phyloP scores from a whole-genome alignment of 495 filamentous ascomycete species.

The Penicillium robsamsonii region DNA sequence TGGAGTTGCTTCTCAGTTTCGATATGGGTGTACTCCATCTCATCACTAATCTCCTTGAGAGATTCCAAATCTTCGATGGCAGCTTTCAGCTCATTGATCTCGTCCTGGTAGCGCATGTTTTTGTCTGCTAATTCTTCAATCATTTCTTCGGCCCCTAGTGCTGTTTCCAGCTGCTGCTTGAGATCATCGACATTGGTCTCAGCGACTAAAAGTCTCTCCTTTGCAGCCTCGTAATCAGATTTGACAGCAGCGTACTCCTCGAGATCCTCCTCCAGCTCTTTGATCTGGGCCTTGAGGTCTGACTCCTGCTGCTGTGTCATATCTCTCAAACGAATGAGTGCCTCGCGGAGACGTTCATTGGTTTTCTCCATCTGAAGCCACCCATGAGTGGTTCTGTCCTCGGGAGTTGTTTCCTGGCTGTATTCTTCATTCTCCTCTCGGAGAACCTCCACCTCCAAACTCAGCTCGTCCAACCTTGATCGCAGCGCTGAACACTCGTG shows the following conservation, averaged over 20 bases:
- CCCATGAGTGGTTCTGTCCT: slow-evolving; percentile 80
- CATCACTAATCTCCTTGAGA: slow-evolving; percentile 88
- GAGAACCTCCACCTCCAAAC: slow-evolving; percentile 83
- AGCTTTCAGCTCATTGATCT: slow-evolving; percentile 76
- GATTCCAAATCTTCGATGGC: slow-evolving; percentile 82
- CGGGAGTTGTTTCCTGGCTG: slow-evolving; percentile 77
- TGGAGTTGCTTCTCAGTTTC: slow-evolving; percentile 93
- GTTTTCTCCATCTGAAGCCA: slow-evolving; percentile 89
- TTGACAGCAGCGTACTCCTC: slow-evolving; percentile 69
- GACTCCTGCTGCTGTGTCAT: slow-evolving; percentile 80
- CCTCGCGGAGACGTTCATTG: slow-evolving; percentile 85
- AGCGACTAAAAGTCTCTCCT: slow-evolving; percentile 66
- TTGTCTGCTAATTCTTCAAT: slow-evolving; percentile 87
- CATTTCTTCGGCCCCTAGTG: slow-evolving; percentile 83
- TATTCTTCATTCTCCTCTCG: slow-evolving; percentile 84
- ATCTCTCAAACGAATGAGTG: slow-evolving; percentile 78
- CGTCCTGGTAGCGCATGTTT: slow-evolving; percentile 76
- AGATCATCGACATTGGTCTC: slow-evolving; percentile 84
- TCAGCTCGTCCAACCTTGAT: slow-evolving; percentile 73
- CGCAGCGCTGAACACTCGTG: slow-evolving; percentile 77
- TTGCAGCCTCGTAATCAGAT: slow-evolving; percentile 64
- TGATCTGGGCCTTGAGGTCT: slow-evolving; percentile 74
- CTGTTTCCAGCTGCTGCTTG: slow-evolving; percentile 85
- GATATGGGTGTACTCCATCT: slow-evolving; percentile 88
- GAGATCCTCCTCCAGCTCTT: slow-evolving; percentile 73